Percentiles rank a stretch among this genome's conserved stretches.
These are phyloP conservation scores for Xerocomus amazonicus DNA, from an alignment of 1,284 basidiomycete species.

Conservation along the genomic window DNA sequence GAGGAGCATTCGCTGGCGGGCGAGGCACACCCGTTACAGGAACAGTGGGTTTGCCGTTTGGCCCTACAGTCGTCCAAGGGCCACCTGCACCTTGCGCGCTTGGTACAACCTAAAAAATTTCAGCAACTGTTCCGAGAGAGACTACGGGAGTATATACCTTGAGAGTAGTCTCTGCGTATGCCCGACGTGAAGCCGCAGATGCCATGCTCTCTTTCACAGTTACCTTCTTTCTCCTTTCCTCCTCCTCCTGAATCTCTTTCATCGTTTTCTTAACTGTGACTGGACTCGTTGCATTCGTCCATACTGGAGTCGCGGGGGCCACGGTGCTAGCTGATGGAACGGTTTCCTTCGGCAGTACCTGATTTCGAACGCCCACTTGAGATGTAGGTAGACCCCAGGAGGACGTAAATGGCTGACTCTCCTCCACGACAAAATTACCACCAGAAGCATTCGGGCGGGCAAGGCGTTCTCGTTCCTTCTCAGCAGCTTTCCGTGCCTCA, in stretches of 20 bases:
- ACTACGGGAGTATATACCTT: constrained; percentile 48
- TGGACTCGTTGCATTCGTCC: constrained; percentile 59
- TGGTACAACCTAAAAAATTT: constrained; percentile 23
- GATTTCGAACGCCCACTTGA: constrained; percentile 55
- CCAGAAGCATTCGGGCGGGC: constrained; percentile 46
- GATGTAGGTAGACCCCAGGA: constrained; percentile 80
- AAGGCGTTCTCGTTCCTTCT: constrained; percentile 61
- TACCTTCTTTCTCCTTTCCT: constrained; percentile 78
- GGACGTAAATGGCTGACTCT: constrained; percentile 58
- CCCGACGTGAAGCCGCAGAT: constrained; percentile 58
- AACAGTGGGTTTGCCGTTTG: constrained; percentile 61
- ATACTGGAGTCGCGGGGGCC: constrained; percentile 47
- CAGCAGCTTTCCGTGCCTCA: constrained; percentile 68
- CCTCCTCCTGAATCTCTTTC: constrained; percentile 99
- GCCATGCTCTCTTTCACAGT: constrained; percentile 59
- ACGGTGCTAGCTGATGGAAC: constrained; percentile 34
- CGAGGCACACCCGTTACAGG: constrained; percentile 36
- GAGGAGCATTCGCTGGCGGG: constrained; percentile 29
- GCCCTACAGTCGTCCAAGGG: constrained; percentile 85
- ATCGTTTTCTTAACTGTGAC: constrained; percentile 82
- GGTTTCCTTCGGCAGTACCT: constrained; percentile 45
- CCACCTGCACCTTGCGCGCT: constrained; percentile 39
- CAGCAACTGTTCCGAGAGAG: background rate
- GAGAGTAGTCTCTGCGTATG: constrained; percentile 75
- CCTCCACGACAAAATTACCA: constrained; percentile 41